Conservation (phyloP, 2,329 filamentous ascomycete species). For the Fonsecaea nubica region DNA sequence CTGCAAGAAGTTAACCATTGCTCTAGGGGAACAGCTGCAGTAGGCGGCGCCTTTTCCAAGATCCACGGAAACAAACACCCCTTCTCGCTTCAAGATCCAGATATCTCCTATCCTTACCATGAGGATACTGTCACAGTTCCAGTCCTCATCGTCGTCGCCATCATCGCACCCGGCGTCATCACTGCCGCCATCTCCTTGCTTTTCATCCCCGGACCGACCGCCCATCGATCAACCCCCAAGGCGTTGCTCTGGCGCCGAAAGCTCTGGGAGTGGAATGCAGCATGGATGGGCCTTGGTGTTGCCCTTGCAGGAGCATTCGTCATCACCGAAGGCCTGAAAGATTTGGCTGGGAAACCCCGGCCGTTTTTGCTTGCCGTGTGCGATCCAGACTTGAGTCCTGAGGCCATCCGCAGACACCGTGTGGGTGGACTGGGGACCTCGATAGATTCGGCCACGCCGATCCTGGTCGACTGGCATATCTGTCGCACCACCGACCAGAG, state of each 20-base stretch:
- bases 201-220: constrained; percentile 74
- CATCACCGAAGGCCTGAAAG: constrained; percentile 86
- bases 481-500: constrained; percentile 70
- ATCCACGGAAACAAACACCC: constrained; percentile 56
- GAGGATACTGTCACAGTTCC: constrained; percentile 74
- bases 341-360: constrained; percentile 68
- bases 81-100: constrained; percentile 74
- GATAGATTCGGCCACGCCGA: constrained; percentile 62
- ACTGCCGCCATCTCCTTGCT: constrained; percentile 72
- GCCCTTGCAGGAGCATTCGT: constrained; percentile 75
- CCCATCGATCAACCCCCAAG: constrained; percentile 67
- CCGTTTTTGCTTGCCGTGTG: constrained; percentile 74
- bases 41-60: constrained; percentile 66
- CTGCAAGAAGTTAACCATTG: background rate
- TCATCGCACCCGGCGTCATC: constrained; percentile 69
- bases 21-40: constrained; percentile 60
- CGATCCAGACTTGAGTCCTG: constrained; percentile 68
- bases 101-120: constrained; percentile 79
- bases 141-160: constrained; percentile 68
- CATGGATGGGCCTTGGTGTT: constrained; percentile 80
- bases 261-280: constrained; percentile 87
- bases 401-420: constrained; percentile 63
- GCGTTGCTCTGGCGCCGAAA: constrained; percentile 77
- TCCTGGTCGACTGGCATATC: constrained; percentile 76
- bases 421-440: constrained; percentile 64